These are phyloP conservation scores for Podospora sp. DNA, from an alignment of 495 filamentous ascomycete species.

Conservation along the genomic window DNA sequence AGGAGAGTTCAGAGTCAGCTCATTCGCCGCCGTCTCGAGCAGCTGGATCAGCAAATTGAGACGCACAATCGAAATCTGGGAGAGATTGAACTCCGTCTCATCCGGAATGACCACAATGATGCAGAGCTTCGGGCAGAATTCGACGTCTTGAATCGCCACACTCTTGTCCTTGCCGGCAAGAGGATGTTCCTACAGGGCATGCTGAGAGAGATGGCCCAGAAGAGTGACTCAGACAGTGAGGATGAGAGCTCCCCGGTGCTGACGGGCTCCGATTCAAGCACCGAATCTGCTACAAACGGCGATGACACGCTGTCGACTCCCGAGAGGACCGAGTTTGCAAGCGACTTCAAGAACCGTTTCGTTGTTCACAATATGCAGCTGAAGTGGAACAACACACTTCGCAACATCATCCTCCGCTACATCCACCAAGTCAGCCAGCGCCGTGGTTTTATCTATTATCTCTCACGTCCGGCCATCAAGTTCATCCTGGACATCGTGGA, in stretches of 20 bases:
- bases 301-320: slow-evolving; percentile 47
- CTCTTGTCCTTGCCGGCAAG: slow-evolving; percentile 69
- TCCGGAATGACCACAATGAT: slow-evolving; percentile 57
- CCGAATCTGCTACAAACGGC: slow-evolving; percentile 7
- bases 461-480: slow-evolving; percentile 92
- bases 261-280: slow-evolving; percentile 27
- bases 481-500: slow-evolving; percentile 98
- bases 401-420: slow-evolving; percentile 95
- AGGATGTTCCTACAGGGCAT: slow-evolving; percentile 76
- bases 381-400: slow-evolving; percentile 96
- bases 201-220: slow-evolving; percentile 61
- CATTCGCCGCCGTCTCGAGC: slow-evolving; percentile 76
- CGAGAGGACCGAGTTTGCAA: slow-evolving; percentile 69
- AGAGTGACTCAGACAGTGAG: slow-evolving; percentile 28
- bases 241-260: slow-evolving; percentile 12
- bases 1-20: slow-evolving; percentile 85
- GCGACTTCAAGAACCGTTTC: slow-evolving; percentile 97
- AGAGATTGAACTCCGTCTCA: slow-evolving; percentile 65
- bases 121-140: slow-evolving; percentile 60
- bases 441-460: slow-evolving; percentile 95
- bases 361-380: slow-evolving; percentile 96
- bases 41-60: slow-evolving; percentile 73
- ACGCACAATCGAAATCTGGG: slow-evolving; percentile 67
- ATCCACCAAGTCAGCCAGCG: slow-evolving; percentile 96
- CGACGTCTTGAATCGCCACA: slow-evolving; percentile 70